Evolutionary conservation across 2,329 filamentous ascomycete genomes (phyloP), one percentile per base, ranked within the genome.

Genomic region (Arachnomyces sp.): DNA sequence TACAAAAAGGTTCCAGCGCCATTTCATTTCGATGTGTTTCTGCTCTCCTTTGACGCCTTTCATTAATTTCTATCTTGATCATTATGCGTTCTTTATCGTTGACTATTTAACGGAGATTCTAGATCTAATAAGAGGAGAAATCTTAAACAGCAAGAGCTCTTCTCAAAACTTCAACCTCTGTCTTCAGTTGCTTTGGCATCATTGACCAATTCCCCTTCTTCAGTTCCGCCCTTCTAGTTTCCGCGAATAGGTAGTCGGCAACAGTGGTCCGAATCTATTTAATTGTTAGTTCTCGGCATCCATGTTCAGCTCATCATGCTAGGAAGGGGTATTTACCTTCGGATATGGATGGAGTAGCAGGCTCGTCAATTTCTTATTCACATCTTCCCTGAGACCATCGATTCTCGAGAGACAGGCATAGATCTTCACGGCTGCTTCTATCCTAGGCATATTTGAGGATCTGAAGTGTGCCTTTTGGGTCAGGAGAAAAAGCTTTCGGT

Each of bases 291-390:
- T 25, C 21, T 5, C 9, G 9, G 5, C 5, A 9, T 25, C 9
- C 21, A 25, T 25, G 5, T 9, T 7, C 8, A 35, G 14, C 3
- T 11, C 28, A 18, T 15, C 12, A 21, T 13, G 32, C 14, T 2
- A 25, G 7, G 14, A 13, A 13, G 9, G 28, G 4, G 25, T 42
- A 52, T 80, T 66, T 50, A 93, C 79, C 53, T 77, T 76, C 4
- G 89, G 87, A 71, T 86, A 95, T 1, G 86, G 86, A 66, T 95
- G 90, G 42, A 78, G 63, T 47, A 95, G 67, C 68, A 95, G 77
- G 15, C 75, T 78, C 0, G 75, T 75, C 31, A 95, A 66, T 58
- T 88, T 85, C 56, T 74, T 79, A 39, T 80, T 61, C 3, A 82
- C 83, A 14, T 74, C 73, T 42, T 68, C 67, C 7, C 66, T 63